Evolutionary conservation across 148 eudicot species (phyloP), one percentile per base, ranked within the genome.

Genomic region (Euryodendron excelsum): DNA sequence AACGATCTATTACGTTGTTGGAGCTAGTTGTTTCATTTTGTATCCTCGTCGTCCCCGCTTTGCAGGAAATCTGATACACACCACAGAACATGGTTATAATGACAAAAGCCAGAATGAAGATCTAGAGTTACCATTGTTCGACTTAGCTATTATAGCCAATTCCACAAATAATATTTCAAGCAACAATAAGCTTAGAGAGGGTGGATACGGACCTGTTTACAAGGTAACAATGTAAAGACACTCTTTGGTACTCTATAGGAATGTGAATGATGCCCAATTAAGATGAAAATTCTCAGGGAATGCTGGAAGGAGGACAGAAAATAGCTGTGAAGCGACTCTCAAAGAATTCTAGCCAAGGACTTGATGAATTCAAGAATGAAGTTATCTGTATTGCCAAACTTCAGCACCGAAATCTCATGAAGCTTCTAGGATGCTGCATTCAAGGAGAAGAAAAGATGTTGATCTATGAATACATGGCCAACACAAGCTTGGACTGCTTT

Each of bases 231-330:
- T n/a, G n/a, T n/a, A n/a, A n/a, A n/a, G n/a, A n/a, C n/a, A n/a
- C n/a, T n/a, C n/a, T n/a, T n/a, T n/a, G n/a, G n/a, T n/a, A n/a
- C n/a, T n/a, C n/a, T n/a, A n/a, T n/a, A n/a, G n/a, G n/a, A n/a
- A n/a, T n/a, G n/a, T n/a, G n/a, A n/a, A n/a, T n/a, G n/a, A n/a
- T n/a, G n/a, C n/a, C n/a, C n/a, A n/a, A n/a, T n/a, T n/a, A 50
- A 50, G 20, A 11, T 5, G 55, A 17, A 50, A 50, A 36, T 58
- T n/a, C 4, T 59, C 36, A 58, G 77, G 79, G 72, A 33, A 10
- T 44, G 67, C 58, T 84, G 1, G 84, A 78, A 64, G 84, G 66
- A 1, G 86, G 86, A 67, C 73, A 67, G 67, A 73, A 66, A 77
- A 58, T 77, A 66, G 79, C 79, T 50, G 73, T 77, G 64, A 77